phyloP scores from a whole-genome alignment of 202 grass and related monocot genomes.

The Zizania palustris region DNA sequence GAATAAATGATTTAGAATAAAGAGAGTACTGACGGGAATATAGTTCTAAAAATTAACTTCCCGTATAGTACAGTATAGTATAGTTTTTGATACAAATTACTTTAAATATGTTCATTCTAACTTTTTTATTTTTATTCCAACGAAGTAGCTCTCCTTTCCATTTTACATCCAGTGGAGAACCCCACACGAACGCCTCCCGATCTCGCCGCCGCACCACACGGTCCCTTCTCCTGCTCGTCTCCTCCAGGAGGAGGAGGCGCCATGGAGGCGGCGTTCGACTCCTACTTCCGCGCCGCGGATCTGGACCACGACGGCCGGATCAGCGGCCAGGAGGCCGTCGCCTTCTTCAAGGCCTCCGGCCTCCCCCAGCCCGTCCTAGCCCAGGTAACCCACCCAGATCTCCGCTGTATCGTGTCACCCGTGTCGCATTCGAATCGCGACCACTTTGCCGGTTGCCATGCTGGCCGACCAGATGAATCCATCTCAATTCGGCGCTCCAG shows the following conservation, averaged over 20 bases:
- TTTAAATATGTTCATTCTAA: too few species aligned
- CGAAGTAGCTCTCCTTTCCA: too few species aligned
- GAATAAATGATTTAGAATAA: too few species aligned
- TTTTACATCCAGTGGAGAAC: too few species aligned
- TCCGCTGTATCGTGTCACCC: not conserved
- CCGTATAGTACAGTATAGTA: too few species aligned
- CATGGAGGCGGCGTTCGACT: constrained; percentile 79
- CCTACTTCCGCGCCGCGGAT: constrained; percentile 93
- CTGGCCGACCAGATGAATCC: not conserved
- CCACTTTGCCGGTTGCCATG: too few species aligned
- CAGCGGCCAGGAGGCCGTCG: constrained; percentile 86
- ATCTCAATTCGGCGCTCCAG: too few species aligned
- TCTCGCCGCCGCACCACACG: not conserved
- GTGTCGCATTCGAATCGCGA: not conserved
- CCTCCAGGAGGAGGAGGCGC: not conserved
- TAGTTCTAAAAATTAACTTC: too few species aligned
- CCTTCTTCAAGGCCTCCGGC: constrained; percentile 93
- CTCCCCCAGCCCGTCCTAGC: constrained; percentile 85
- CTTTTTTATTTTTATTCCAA: too few species aligned
- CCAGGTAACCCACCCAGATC: constrained; percentile 60
- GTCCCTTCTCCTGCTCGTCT: too few species aligned
- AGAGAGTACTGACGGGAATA: too few species aligned
- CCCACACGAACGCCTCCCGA: not conserved
- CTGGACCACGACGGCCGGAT: constrained; percentile 94
- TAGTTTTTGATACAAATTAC: too few species aligned